These are phyloP conservation scores for Medicago arabica DNA, from an alignment of 306 rosid species.

Conservation along the genomic window DNA sequence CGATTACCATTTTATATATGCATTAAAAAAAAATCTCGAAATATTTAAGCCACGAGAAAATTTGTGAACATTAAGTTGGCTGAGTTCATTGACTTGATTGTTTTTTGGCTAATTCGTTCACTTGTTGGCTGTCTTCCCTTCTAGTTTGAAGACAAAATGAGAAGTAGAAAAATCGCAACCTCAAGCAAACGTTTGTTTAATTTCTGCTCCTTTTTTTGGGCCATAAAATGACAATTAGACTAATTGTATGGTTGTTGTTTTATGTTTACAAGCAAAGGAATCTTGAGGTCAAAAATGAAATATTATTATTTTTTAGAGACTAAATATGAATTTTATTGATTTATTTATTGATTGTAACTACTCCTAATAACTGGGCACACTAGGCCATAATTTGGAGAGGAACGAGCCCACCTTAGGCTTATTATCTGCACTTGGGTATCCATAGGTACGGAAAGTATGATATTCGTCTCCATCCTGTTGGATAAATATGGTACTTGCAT, in stretches of 20 bases:
- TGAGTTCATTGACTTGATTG: background rate
- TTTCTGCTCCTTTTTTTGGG: background rate
- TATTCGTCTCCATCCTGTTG: no score
- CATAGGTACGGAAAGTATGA: no score
- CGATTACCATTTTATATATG: background rate
- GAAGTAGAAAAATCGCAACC: background rate
- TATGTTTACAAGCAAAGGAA: background rate
- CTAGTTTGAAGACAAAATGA: background rate
- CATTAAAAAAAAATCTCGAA: no score
- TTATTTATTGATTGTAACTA: background rate
- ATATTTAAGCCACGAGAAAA: background rate
- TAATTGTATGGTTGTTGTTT: background rate
- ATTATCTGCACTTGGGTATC: background rate
- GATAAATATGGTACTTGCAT: no score
- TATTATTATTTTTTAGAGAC: no score
- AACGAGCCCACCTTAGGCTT: no score
- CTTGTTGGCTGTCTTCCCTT: background rate
- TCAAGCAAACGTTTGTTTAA: background rate
- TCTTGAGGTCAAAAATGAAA: background rate
- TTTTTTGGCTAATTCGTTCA: background rate
- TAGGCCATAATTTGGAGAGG: no score
- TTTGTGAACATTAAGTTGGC: background rate
- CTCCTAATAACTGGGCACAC: background rate
- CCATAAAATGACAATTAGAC: background rate
- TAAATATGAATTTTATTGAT: no score